Conservation (phyloP, 2,329 filamentous ascomycete genomes). For the Verticillium alfalfae region DNA sequence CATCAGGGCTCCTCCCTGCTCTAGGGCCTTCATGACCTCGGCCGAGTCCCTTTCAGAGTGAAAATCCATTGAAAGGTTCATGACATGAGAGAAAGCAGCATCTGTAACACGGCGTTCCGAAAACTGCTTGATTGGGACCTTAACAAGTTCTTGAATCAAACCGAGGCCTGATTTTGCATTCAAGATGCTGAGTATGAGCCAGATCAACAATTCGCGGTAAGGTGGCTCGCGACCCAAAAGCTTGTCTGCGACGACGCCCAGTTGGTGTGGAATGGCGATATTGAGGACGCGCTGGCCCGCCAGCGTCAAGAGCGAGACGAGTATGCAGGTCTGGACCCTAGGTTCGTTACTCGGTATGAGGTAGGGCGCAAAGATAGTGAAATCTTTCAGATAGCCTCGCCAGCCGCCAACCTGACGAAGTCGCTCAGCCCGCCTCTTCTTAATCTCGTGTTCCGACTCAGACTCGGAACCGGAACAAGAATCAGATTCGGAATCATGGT, state of each 20-base stretch:
- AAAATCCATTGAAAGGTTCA: conserved; percentile 66
- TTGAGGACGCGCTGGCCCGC: conserved; percentile 17
- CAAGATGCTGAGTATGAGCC: conserved; percentile 2
- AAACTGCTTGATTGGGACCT: conserved; percentile 27
- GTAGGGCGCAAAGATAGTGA: conserved; percentile 22
- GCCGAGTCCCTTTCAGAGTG: conserved; percentile 61
- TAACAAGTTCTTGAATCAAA: conserved; percentile 17
- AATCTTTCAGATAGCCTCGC: conserved; percentile 22
- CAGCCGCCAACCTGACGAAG: conserved; percentile 22
- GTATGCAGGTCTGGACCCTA: conserved; percentile 21
- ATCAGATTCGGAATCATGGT: not conserved
- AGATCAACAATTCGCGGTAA: not conserved
- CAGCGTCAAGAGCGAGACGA: conserved; percentile 17
- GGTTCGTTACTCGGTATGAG: conserved; percentile 22
- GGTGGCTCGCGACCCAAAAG: conserved; percentile 14
- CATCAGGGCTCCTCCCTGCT: conserved; percentile 55
- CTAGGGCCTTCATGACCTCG: conserved; percentile 58
- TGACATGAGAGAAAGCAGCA: conserved; percentile 60
- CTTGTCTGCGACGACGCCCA: conserved; percentile 23
- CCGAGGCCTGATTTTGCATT: conserved; percentile 4
- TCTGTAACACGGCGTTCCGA: conserved; percentile 51
- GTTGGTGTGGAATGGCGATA: conserved; percentile 23
- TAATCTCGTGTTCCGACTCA: conserved; percentile 12
- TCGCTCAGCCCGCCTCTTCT: conserved; percentile 17
- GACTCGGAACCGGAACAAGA: not conserved